Evolutionary conservation across 495 filamentous ascomycete species (phyloP).

Genomic region (Penicillium coprophilum): DNA sequence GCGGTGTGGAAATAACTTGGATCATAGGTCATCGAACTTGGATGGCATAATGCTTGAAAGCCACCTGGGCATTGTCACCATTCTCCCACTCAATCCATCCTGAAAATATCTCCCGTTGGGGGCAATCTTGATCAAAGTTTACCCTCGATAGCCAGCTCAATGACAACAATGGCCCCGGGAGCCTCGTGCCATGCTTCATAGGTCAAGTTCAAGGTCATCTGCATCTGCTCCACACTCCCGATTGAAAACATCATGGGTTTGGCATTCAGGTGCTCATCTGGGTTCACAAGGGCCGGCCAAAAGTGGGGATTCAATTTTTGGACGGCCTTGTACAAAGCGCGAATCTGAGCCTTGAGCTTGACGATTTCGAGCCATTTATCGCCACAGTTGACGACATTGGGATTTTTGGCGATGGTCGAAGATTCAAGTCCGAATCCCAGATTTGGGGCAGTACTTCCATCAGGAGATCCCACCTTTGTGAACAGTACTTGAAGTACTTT

Average conservation of each 20-base stretch:
- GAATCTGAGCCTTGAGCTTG: constrained; percentile 5
- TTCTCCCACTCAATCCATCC: background rate
- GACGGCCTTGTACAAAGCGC: background rate
- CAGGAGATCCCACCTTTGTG: background rate
- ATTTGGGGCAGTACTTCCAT: background rate
- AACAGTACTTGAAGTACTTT: background rate
- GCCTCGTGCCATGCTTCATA: background rate
- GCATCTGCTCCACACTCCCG: constrained; percentile 6
- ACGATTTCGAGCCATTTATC: background rate
- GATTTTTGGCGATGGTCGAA: background rate
- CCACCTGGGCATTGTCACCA: too few relatives aligned
- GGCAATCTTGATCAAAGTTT: background rate
- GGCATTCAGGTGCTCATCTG: background rate
- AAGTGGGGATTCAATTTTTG: constrained; percentile 2
- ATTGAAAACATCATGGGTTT: background rate
- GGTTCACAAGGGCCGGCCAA: constrained; percentile 5
- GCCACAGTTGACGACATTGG: background rate
- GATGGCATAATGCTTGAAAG: background rate
- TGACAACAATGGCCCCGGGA: background rate
- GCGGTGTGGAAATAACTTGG: background rate
- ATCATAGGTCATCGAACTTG: background rate
- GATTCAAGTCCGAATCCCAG: background rate
- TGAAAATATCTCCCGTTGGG: background rate
- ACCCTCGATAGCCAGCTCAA: background rate
- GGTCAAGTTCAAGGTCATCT: background rate